Base-by-base conservation (phyloP, 1,284 basidiomycete species). In the Cryptococcus sp. region DNA sequence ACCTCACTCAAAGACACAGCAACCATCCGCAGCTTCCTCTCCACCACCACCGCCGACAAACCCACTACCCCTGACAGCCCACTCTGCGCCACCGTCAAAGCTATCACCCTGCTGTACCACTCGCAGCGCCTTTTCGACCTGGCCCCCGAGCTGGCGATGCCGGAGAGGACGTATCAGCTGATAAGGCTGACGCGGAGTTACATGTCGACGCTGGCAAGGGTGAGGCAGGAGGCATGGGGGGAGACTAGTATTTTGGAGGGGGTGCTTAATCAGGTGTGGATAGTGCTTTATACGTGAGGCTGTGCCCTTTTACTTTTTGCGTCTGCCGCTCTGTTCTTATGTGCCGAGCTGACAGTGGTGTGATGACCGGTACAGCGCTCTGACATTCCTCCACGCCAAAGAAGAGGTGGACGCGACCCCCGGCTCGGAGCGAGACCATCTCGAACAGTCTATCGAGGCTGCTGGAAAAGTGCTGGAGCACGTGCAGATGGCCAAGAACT, bases 341-440 rank as follows among this genome's bases (percentile, higher is more conserved):
- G 4, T 37, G 28, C n/a, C 42, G 28, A 6, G 39, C 37, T 21
- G 4, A 13, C 12, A 55, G 40, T 33, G 37, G 35, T 4, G 43
- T 37, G 35, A 38, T 15, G 35, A 13, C 21, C 35, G 2, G 11
- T 4, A 7, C 24, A 8, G 20, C 28, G 18, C 24, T 13, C 13
- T 65, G 46, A 28, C 53, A 33, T 44, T 62, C 3, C 53, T 72
- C 11, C 63, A 68, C 52, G 57, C 60, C 35, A 67, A 63, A 51
- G 65, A 66, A 40, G 65, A 67, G 38, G 55, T 69, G 18, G 68
- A 70, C 45, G 45, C 62, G 4, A 50, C 55, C 15, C 47, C 51
- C 2, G 53, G 45, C 16, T 55, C 54, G 18, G 61, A 53, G 51
- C 24, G 16, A 12, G 63, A 66, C 40, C 51, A 61, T 45, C 56